phyloP scores from a whole-genome alignment of 306 rosid genomes.

The Quercus mongolica region DNA sequence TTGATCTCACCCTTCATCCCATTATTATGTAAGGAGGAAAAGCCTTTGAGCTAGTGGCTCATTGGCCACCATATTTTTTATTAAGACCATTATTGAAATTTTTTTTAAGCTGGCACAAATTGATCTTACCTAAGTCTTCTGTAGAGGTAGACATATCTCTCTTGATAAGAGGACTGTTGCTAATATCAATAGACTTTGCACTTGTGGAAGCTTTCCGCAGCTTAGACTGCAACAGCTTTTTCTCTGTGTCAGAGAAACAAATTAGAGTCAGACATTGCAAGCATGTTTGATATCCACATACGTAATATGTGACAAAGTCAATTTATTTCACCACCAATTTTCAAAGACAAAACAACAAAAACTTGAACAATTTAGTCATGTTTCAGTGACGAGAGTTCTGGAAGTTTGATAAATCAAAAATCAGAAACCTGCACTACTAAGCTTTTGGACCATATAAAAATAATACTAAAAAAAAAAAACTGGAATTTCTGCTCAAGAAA shows the following conservation, averaged over 20 bases:
- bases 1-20: no score
- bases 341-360: neutral
- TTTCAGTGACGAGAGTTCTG: neutral
- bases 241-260: conserved; percentile 51
- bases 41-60: no score
- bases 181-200: conserved; percentile 48
- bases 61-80: neutral
- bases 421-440: neutral
- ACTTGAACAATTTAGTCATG: neutral
- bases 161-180: conserved; percentile 34
- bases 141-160: conserved; percentile 78
- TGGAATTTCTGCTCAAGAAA: neutral
- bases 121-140: conserved; percentile 73
- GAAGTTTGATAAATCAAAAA: neutral
- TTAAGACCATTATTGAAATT: neutral
- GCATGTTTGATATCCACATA: neutral
- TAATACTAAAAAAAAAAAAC: neutral
- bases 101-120: neutral
- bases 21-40: no score
- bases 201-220: conserved; percentile 70
- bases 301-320: neutral
- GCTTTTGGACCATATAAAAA: neutral
- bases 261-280: neutral
- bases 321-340: neutral
- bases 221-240: conserved; percentile 81